These are phyloP conservation scores for Colletotrichum magnum DNA, from an alignment of 2,329 filamentous ascomycete genomes.

Conservation along the genomic window DNA sequence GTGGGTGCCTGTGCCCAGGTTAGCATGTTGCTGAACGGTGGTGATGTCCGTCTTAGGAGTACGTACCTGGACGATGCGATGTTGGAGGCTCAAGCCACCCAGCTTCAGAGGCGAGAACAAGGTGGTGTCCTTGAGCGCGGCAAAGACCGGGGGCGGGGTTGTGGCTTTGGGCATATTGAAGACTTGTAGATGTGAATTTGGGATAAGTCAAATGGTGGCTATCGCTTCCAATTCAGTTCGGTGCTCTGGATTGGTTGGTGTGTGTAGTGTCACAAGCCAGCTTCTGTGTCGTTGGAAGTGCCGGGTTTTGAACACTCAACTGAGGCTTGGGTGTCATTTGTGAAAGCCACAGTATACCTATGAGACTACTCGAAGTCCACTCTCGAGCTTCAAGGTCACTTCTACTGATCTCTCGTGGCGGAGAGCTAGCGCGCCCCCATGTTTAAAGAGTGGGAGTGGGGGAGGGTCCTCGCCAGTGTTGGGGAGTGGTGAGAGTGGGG, in stretches of 20 bases:
- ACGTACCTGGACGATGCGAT: slow-evolving; percentile 53
- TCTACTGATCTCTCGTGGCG: background rate
- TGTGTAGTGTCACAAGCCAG: slow-evolving; percentile 14
- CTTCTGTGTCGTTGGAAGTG: slow-evolving; percentile 6
- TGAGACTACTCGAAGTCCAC: background rate
- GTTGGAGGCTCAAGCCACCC: slow-evolving; percentile 50
- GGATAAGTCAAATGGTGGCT: slow-evolving; percentile 8
- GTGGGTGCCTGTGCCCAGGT: slow-evolving; percentile 12
- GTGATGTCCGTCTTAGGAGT: background rate
- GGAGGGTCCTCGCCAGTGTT: background rate
- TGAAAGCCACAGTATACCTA: slow-evolving; percentile 2
- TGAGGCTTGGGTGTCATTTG: background rate
- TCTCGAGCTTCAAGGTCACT: background rate
- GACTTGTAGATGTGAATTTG: background rate
- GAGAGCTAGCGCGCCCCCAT: slow-evolving; percentile 18
- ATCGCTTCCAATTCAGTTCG: slow-evolving; percentile 21
- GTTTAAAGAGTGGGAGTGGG: slow-evolving; percentile 22
- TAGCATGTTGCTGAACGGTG: background rate
- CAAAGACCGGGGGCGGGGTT: slow-evolving; percentile 30
- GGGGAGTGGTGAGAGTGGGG: too few species aligned
- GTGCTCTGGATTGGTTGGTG: slow-evolving; percentile 4
- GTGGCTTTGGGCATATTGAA: slow-evolving; percentile 29
- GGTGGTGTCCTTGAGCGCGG: slow-evolving; percentile 42
- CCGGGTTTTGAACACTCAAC: slow-evolving; percentile 20
- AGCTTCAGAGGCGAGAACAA: slow-evolving; percentile 53